Percentiles rank a stretch among this genome's conserved stretches.
Evolutionary conservation across 805 yeast species (phyloP).

Genomic region (Lipomyces japonicus): DNA sequence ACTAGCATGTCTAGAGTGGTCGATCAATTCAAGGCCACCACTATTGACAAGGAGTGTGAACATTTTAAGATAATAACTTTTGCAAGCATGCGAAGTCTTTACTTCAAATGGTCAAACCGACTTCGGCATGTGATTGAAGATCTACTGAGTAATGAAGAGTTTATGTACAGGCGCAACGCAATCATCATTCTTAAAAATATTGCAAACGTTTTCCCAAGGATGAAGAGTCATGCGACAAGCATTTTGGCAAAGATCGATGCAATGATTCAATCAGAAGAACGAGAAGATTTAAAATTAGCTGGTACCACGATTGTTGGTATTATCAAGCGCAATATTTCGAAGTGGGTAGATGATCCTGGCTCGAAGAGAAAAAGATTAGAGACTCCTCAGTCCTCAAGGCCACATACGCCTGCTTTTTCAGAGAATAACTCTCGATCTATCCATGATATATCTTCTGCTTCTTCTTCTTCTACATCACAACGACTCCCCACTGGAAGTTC

Average conservation of each 20-base stretch:
- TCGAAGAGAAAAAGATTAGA: constrained; percentile 6
- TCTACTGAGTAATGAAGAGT: constrained; percentile 52
- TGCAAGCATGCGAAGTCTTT: constrained; percentile 40
- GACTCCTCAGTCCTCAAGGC: constrained; percentile 4
- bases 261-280: constrained; percentile 51
- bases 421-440: not conserved
- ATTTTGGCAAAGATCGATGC: constrained; percentile 48
- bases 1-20: constrained; percentile 1
- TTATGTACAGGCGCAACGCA: constrained; percentile 75
- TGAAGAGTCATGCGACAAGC: constrained; percentile 60
- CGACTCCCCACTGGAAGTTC: constrained; percentile 3
- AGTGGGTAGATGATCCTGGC: constrained; percentile 29
- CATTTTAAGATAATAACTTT: constrained; percentile 30
- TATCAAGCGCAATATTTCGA: constrained; percentile 28
- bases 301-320: constrained; percentile 43
- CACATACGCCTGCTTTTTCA: constrained; percentile 5
- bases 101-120: constrained; percentile 55
- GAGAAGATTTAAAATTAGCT: constrained; percentile 80
- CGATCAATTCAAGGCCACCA: constrained; percentile 6
- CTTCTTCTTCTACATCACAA: no score
- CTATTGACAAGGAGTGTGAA: constrained; percentile 20
- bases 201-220: constrained; percentile 59
- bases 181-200: constrained; percentile 71
- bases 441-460: no score
- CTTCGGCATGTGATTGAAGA: constrained; percentile 45